phyloP scores from a whole-genome alignment of 176 grass and related monocot genomes.

The Sorghum bicolor region Sorghum_bicolor_NCBIv3 NC_012878.2:55856001-55856500 shows the following conservation, averaged over 20 bases:
- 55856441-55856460: neutral
- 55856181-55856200: constrained; percentile 42
- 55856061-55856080: neutral
- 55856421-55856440: neutral
- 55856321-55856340: neutral
- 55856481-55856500: neutral
- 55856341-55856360: neutral
- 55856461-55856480: neutral
- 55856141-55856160: constrained; percentile 46
- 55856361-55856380: neutral
- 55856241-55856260: constrained; percentile 48
- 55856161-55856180: constrained; percentile 52
- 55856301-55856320: constrained; percentile 1
- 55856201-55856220: constrained; percentile 48
- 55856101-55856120: constrained; percentile 41
- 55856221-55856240: constrained; percentile 34
- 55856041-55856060: neutral
- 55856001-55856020: neutral
- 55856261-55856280: constrained; percentile 47
- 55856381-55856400: neutral
- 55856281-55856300: constrained; percentile 27
- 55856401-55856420: constrained; percentile 17
- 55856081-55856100: constrained; percentile 9
- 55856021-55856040: constrained; percentile 14
- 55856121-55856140: constrained; percentile 42